Evolutionary conservation across 202 grass and related monocot species (phyloP).

Genomic region (Cymbopogon flexuosus): DNA sequence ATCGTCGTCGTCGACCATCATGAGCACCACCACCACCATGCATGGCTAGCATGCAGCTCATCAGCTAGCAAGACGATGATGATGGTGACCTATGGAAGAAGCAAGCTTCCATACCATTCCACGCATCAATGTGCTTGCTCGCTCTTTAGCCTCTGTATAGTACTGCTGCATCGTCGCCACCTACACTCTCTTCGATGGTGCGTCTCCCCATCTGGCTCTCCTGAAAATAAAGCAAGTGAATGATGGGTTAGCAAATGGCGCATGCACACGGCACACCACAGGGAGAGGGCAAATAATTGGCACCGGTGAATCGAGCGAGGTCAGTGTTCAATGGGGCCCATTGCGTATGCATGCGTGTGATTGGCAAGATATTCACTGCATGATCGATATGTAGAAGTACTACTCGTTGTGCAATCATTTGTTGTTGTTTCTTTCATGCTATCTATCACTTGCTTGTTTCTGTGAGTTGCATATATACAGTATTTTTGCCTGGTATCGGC

Average conservation of each 20-base stretch:
- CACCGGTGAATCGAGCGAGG: not conserved
- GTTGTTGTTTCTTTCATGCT: not conserved
- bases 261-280: too few species aligned
- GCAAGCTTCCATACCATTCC: constrained; percentile 25
- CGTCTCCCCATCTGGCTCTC: constrained; percentile 53
- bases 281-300: too few species aligned
- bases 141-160: not conserved
- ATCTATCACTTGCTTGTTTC: not conserved
- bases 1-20: constrained; percentile 30
- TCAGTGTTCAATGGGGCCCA: constrained; percentile 34
- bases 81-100: not conserved
- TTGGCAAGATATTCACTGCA: not conserved
- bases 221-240: constrained; percentile 28
- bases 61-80: not conserved
- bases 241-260: constrained; percentile 8
- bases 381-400: not conserved
- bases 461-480: not conserved
- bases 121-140: not conserved
- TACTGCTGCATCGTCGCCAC: not conserved
- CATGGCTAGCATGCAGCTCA: not conserved
- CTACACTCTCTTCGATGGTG: constrained; percentile 44
- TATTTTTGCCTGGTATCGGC: not conserved
- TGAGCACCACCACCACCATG: constrained; percentile 25
- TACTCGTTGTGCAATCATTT: constrained; percentile 22
- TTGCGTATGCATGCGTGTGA: not conserved